Conservation (phyloP, 768 basidiomycete genomes). For the Amanita phalloides region DNA sequence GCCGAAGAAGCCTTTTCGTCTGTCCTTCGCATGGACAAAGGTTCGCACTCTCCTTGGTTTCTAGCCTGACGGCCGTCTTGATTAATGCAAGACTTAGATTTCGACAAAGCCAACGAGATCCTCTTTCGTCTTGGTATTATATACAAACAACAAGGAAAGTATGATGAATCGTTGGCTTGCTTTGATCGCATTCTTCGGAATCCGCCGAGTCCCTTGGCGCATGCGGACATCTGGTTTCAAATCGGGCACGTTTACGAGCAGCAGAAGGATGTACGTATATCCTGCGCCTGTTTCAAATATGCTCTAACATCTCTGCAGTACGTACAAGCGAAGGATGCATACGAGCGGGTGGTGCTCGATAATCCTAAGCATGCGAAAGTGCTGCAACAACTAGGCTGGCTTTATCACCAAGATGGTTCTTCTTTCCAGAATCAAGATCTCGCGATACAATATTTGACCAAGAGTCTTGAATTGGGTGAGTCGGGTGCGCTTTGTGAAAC, state of each 20-base stretch:
- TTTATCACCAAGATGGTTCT: constrained; percentile 93
- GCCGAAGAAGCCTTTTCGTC: constrained; percentile 98
- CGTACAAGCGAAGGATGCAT: constrained; percentile 84
- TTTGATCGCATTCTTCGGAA: constrained; percentile 95
- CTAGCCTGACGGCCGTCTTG: constrained; percentile 11
- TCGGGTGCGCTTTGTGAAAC: constrained; percentile 6
- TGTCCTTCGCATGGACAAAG: constrained; percentile 94
- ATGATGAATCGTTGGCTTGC: constrained; percentile 76
- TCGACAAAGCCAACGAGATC: constrained; percentile 98
- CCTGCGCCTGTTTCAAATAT: background rate
- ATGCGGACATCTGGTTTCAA: constrained; percentile 99
- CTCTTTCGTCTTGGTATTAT: constrained; percentile 97
- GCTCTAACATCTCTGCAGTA: constrained; percentile 40
- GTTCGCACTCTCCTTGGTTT: constrained; percentile 34
- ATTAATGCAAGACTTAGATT: constrained; percentile 52
- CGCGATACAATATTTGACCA: constrained; percentile 89
- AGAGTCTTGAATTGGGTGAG: constrained; percentile 89
- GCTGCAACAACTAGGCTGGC: constrained; percentile 94
- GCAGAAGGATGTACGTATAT: constrained; percentile 75
- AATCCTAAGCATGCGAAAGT: constrained; percentile 96
- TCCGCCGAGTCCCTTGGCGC: constrained; percentile 90
- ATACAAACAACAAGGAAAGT: constrained; percentile 98
- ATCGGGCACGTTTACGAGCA: constrained; percentile 98
- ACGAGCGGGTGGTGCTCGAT: constrained; percentile 88
- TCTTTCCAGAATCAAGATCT: constrained; percentile 93